Conservation (phyloP, 306 rosid species). For the Benincasa hispida region DNA sequence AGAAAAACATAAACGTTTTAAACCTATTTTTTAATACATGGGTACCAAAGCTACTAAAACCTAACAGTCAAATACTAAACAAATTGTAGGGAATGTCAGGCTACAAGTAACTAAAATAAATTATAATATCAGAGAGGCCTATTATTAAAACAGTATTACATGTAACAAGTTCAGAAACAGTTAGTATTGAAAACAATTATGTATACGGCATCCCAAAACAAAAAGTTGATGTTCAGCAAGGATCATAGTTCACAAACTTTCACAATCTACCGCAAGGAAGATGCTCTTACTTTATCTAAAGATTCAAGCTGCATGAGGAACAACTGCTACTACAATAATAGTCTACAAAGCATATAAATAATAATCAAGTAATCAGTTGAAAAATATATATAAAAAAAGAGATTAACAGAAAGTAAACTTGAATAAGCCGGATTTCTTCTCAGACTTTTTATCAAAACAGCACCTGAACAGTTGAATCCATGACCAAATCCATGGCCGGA, state of each 20-base stretch:
- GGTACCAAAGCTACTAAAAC: not conserved
- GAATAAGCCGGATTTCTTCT: no score
- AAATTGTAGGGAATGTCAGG: not conserved
- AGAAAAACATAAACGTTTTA: no score
- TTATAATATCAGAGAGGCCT: not conserved
- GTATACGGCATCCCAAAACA: no score
- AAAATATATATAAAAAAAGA: not conserved
- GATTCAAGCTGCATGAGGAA: constrained; percentile 92
- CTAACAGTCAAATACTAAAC: not conserved
- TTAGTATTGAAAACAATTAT: no score
- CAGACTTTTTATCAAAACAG: no score
- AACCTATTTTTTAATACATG: not conserved
- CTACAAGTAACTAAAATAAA: not conserved
- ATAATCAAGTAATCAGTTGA: not conserved
- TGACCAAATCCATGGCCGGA: no score
- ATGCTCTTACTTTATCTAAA: constrained; percentile 55
- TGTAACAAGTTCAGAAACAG: no score
- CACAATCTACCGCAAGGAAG: no score
- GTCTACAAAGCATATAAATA: constrained; percentile 42
- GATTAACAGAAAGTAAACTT: not conserved
- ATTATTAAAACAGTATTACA: not conserved
- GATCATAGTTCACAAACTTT: no score
- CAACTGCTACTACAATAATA: constrained; percentile 58
- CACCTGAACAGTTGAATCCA: no score
- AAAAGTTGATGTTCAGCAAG: no score